These are phyloP conservation scores for Paraconiothyrium sp. DNA, from an alignment of 2,329 filamentous ascomycete species.

Conservation along the genomic window DNA sequence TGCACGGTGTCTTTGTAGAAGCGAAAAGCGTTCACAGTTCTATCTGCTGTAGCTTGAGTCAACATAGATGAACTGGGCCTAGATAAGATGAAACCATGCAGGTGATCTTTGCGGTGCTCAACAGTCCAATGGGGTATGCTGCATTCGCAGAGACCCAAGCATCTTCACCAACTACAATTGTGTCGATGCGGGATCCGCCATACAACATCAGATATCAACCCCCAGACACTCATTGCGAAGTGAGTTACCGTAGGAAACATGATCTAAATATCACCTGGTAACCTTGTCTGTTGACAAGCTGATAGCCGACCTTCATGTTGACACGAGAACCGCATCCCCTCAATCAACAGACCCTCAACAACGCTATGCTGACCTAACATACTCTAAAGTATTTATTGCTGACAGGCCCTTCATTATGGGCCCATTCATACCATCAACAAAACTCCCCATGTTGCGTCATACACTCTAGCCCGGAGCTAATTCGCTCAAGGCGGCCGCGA, in stretches of 20 bases:
- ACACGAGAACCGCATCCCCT: too few species aligned
- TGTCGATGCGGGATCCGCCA: too few species aligned
- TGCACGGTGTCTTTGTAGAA: background rate
- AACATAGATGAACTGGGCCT: background rate
- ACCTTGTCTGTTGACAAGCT: too few species aligned
- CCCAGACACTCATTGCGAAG: too few species aligned
- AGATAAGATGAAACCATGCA: background rate
- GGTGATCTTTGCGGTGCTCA: background rate
- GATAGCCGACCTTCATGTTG: too few species aligned
- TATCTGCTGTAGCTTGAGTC: background rate
- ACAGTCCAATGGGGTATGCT: too few species aligned
- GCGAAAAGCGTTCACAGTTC: background rate
- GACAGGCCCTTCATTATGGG: background rate
- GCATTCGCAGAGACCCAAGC: too few species aligned
- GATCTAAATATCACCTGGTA: too few species aligned
- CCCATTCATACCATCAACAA: background rate
- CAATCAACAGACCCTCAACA: too few species aligned
- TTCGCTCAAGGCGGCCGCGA: background rate
- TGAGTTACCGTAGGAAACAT: too few species aligned
- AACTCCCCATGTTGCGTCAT: background rate
- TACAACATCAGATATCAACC: too few species aligned
- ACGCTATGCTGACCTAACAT: background rate
- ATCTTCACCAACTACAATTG: too few species aligned
- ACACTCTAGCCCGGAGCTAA: slow-evolving; percentile 8
- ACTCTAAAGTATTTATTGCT: background rate